These are phyloP conservation scores for Solanum appendiculatum DNA, from an alignment of 257 asterid genomes.

Conservation along the genomic window DNA sequence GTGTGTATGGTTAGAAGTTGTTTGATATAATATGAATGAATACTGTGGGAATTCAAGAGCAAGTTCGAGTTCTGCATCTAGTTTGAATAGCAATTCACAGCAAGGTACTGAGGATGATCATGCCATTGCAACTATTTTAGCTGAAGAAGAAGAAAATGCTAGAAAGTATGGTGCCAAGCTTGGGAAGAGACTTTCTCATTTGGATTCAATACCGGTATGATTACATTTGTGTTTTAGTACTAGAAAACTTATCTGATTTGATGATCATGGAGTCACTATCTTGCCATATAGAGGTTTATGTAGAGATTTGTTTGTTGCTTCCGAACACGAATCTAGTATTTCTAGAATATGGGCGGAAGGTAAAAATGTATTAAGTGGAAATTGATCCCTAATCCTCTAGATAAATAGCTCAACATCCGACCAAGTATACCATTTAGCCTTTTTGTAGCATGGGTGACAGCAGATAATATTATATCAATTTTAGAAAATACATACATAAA, in stretches of 20 bases:
- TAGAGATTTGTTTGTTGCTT: background rate
- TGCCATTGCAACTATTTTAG: conserved; percentile 67
- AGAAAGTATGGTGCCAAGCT: conserved; percentile 29
- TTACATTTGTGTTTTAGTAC: background rate
- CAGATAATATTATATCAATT: background rate
- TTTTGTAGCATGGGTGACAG: background rate
- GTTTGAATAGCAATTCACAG: conserved; percentile 63
- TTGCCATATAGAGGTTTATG: background rate
- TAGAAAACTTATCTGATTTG: background rate
- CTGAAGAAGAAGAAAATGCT: conserved; percentile 46
- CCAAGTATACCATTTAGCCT: background rate
- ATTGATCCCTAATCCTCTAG: background rate
- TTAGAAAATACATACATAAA: background rate
- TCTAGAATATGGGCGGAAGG: background rate
- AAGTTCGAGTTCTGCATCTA: conserved; percentile 55
- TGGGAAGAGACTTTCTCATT: conserved; percentile 83
- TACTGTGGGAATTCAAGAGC: conserved; percentile 30
- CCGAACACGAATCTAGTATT: background rate
- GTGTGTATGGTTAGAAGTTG: background rate
- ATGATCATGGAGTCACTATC: background rate
- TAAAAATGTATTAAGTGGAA: background rate
- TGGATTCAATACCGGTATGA: conserved; percentile 84
- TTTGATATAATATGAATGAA: conserved; percentile 26
- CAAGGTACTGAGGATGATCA: conserved; percentile 91
- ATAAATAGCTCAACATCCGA: too few relatives aligned